phyloP scores from a whole-genome alignment of 257 asterid genomes.

The Fraxinus excelsior region DNA sequence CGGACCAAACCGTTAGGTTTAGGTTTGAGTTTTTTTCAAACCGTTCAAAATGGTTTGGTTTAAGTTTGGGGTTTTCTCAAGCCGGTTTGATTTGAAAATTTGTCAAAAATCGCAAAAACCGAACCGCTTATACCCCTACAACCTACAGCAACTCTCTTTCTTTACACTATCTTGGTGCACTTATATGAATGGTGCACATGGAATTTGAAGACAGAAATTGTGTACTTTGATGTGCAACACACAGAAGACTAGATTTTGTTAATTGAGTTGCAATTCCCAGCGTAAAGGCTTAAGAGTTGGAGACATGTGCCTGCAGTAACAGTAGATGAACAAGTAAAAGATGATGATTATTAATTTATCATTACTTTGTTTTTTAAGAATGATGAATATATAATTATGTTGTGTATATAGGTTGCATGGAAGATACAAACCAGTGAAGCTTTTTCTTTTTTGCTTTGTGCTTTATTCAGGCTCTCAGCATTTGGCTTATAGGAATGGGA shows the following conservation, averaged over 20 bases:
- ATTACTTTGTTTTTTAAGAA: conserved; percentile 59
- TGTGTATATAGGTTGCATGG: conserved; percentile 54
- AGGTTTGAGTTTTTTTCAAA: too few species aligned
- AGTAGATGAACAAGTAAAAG: conserved; percentile 54
- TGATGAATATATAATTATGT: conserved; percentile 63
- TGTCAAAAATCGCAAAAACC: too few species aligned
- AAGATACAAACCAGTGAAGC: conserved; percentile 49
- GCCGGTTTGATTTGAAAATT: too few species aligned
- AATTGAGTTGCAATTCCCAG: conserved; percentile 24
- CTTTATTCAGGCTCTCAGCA: conserved; percentile 50
- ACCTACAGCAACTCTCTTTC: neutral
- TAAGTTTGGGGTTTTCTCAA: too few species aligned
- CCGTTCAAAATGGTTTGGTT: too few species aligned
- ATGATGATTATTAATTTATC: conserved; percentile 71
- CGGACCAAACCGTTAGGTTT: too few species aligned
- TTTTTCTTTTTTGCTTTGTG: conserved; percentile 27
- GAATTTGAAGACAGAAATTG: conserved; percentile 22
- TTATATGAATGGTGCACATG: neutral
- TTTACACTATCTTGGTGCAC: neutral
- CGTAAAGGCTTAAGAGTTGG: conserved; percentile 30
- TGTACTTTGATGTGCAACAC: conserved; percentile 52
- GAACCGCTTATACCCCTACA: too few species aligned
- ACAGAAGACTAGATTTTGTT: conserved; percentile 13
- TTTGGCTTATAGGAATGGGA: neutral
- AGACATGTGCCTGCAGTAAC: conserved; percentile 71